phyloP scores from a whole-genome alignment of 225 moss, liverwort and hornwort genomes.

The Sphagnum tenellum region DNA sequence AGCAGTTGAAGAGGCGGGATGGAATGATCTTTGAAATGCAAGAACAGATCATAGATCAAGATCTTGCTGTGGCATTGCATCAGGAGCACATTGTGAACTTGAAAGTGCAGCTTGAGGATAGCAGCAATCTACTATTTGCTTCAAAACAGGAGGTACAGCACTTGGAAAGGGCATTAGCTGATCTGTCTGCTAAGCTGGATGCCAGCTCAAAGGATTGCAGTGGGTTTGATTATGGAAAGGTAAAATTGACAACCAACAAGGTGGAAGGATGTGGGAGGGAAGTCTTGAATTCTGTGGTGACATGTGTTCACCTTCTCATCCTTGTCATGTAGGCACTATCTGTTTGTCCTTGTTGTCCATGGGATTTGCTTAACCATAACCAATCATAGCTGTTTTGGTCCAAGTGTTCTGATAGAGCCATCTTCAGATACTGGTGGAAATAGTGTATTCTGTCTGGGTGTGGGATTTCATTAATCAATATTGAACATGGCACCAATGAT shows the following conservation, averaged over 20 bases:
- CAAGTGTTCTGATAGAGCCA: neutral
- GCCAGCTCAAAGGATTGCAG: constrained; percentile 17
- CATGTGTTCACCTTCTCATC: neutral
- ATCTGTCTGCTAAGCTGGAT: constrained; percentile 20
- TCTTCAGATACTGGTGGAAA: neutral
- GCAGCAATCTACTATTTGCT: constrained; percentile 30
- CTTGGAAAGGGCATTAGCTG: constrained; percentile 40
- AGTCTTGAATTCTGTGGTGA: constrained; percentile 8
- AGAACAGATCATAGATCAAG: constrained; percentile 64
- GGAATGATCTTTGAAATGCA: constrained; percentile 64
- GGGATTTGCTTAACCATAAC: neutral
- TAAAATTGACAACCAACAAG: constrained; percentile 3
- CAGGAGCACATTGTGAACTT: constrained; percentile 43
- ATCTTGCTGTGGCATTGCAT: constrained; percentile 35
- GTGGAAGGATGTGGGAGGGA: constrained; percentile 18
- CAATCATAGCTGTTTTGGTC: neutral
- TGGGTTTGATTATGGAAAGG: constrained; percentile 13
- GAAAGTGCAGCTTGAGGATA: constrained; percentile 45
- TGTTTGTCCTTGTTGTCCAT: neutral
- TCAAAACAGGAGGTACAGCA: constrained; percentile 47
- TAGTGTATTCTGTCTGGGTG: constrained; percentile 1
- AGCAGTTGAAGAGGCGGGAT: constrained; percentile 63
- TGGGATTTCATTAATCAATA: no score
- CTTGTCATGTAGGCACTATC: neutral
- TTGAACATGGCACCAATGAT: no score